Conservation (phyloP, 116 monocot species). For the Papilionanthe hybrid region DNA sequence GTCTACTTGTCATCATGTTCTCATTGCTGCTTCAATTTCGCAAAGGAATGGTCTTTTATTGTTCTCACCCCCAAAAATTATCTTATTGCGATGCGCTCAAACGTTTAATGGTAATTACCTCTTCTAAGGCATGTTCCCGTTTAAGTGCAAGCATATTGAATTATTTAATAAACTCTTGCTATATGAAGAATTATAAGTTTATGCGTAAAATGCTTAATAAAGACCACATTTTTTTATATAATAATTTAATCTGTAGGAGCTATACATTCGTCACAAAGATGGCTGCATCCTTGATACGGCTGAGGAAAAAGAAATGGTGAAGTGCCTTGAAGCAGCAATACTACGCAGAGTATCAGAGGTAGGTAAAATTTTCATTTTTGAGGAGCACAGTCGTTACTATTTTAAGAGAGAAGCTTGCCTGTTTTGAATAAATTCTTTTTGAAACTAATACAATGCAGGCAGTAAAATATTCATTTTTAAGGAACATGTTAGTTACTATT, state of each 20-base stretch:
- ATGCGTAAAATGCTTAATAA: background rate
- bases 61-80: background rate
- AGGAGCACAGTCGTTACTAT: background rate
- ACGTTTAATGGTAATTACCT: background rate
- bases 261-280: slow-evolving; percentile 72
- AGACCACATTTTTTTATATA: background rate
- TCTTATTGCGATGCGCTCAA: background rate
- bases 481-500: background rate
- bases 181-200: background rate
- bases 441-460: slow-evolving; percentile 48
- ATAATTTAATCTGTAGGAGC: slow-evolving; percentile 46
- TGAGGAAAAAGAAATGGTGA: slow-evolving; percentile 65
- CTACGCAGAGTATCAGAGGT: slow-evolving; percentile 85
- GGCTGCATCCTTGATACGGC: slow-evolving; percentile 58
- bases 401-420: background rate
- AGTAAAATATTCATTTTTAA: background rate
- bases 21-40: background rate
- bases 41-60: background rate
- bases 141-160: background rate
- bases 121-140: background rate
- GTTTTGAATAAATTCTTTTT: background rate
- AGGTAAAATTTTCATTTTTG: background rate
- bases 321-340: slow-evolving; percentile 90
- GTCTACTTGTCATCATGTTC: background rate
- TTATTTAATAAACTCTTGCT: background rate